These are phyloP conservation scores for Gossypium australe DNA, from an alignment of 345 rosid genomes.

Conservation along the genomic window DNA sequence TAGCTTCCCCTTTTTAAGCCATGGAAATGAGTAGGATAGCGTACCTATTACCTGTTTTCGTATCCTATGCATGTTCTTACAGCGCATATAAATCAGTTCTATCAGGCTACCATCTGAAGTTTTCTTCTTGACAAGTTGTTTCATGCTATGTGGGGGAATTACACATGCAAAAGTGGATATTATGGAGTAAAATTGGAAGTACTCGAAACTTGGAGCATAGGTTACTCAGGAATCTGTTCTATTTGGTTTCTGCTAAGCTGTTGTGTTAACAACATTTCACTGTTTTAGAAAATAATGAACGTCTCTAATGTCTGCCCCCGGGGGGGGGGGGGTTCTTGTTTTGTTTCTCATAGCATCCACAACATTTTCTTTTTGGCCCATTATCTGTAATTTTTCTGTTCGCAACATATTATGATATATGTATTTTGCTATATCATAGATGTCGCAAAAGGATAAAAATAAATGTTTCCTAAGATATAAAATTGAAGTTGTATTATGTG, in stretches of 20 bases:
- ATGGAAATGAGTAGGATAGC: neutral
- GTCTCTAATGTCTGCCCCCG: neutral
- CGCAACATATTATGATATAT: neutral
- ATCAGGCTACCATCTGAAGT: neutral
- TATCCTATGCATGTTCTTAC: neutral
- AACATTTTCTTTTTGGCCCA: constrained; percentile 5
- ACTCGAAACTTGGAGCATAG: neutral
- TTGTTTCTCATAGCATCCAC: constrained; percentile 1
- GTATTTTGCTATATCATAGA: neutral
- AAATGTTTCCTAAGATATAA: neutral
- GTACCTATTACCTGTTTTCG: neutral
- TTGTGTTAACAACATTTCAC: neutral
- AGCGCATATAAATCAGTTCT: neutral
- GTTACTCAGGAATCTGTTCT: neutral
- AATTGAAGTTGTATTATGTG: neutral
- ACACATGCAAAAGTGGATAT: neutral
- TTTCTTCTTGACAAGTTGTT: neutral
- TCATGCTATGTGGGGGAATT: neutral
- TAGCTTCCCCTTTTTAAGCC: neutral
- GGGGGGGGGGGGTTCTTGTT: neutral
- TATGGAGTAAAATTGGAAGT: neutral
- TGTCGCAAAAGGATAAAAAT: constrained; percentile 6
- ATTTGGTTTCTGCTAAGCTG: constrained; percentile 1
- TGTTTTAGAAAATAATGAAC: constrained; percentile 11
- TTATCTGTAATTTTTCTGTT: neutral